A percentile compares a stretch with the other conserved stretches of the same genome.
Evolutionary conservation across 805 yeast species (phyloP).

Genomic region (Zygosaccharomyces kombuchaensis): DNA sequence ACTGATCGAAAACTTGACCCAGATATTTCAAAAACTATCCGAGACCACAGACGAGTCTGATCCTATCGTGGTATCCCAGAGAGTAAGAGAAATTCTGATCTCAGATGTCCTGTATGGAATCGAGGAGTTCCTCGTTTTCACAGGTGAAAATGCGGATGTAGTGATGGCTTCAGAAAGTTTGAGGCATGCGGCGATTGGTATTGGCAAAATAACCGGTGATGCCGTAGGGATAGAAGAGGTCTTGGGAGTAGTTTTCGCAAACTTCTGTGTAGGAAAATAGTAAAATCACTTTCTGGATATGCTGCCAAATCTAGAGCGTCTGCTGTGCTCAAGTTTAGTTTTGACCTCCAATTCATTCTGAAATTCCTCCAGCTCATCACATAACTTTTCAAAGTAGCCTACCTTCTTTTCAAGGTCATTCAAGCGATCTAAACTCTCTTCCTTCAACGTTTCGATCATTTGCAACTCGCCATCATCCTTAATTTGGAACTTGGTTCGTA

Average conservation of each 20-base stretch:
- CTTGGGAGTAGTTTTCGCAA: slow-evolving; percentile 83
- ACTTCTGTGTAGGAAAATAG: slow-evolving; percentile 90
- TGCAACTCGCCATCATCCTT: slow-evolving; percentile 24
- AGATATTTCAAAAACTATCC: slow-evolving; percentile 46
- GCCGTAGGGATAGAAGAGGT: slow-evolving; percentile 87
- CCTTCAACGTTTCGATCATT: slow-evolving; percentile 33
- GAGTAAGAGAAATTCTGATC: slow-evolving; percentile 70
- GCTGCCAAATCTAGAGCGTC: slow-evolving; percentile 14
- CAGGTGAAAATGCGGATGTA: slow-evolving; percentile 49
- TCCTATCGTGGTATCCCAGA: slow-evolving; percentile 67
- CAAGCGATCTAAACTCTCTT: slow-evolving; percentile 18
- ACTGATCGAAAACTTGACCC: slow-evolving; percentile 42
- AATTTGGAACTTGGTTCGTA: slow-evolving; percentile 19
- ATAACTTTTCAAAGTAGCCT: slow-evolving; percentile 42
- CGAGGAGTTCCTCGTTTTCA: slow-evolving; percentile 51
- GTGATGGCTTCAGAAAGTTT: slow-evolving; percentile 78
- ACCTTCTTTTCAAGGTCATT: slow-evolving; percentile 36
- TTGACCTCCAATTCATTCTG: slow-evolving; percentile 51
- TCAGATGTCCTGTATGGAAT: slow-evolving; percentile 76
- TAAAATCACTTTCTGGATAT: not conserved
- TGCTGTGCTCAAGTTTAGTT: slow-evolving; percentile 23
- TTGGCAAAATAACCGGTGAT: slow-evolving; percentile 89
- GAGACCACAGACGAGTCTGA: slow-evolving; percentile 45
- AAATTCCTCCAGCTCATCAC: slow-evolving; percentile 59
- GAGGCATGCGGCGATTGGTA: slow-evolving; percentile 70